Evolutionary conservation across 2,329 filamentous ascomycete genomes (phyloP).

Genomic region (Elsinoe perseae): DNA sequence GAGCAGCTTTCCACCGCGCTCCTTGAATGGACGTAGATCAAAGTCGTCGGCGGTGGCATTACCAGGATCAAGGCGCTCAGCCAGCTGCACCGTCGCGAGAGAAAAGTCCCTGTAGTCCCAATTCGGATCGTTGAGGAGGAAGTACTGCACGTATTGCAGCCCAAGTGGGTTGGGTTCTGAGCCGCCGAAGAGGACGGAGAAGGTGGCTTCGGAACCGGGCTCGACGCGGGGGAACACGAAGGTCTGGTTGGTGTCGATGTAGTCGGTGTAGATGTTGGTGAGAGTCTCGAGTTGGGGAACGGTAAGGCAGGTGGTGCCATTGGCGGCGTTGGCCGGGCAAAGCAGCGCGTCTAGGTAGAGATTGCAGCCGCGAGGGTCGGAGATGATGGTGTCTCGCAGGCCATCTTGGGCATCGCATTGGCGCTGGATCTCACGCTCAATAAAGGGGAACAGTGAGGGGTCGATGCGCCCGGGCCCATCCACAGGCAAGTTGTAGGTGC

Average conservation of each 20-base stretch:
- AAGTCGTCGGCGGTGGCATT: slow-evolving; percentile 43
- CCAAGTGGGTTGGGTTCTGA: slow-evolving; percentile 33
- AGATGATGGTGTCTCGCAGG: slow-evolving; percentile 44
- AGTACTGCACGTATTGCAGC: slow-evolving; percentile 36
- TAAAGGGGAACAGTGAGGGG: slow-evolving; percentile 35
- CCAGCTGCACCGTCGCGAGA: slow-evolving; percentile 34
- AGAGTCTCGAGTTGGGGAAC: slow-evolving; percentile 38
- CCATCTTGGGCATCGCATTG: slow-evolving; percentile 49
- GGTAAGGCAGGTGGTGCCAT: slow-evolving; percentile 36
- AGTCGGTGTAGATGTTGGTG: slow-evolving; percentile 37
- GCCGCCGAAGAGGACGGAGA: slow-evolving; percentile 32
- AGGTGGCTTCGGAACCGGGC: slow-evolving; percentile 34
- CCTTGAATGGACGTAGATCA: slow-evolving; percentile 41
- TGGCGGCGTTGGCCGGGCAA: slow-evolving; percentile 28
- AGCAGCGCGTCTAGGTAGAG: slow-evolving; percentile 38
- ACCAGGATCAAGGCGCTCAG: slow-evolving; percentile 39
- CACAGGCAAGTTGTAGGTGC: slow-evolving; percentile 42
- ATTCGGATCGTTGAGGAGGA: slow-evolving; percentile 33
- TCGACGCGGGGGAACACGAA: slow-evolving; percentile 36
- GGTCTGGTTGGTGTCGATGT: slow-evolving; percentile 35
- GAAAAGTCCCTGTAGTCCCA: slow-evolving; percentile 36
- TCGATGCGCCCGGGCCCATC: slow-evolving; percentile 41
- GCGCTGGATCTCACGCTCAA: slow-evolving; percentile 39
- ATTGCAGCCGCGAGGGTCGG: slow-evolving; percentile 39
- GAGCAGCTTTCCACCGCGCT: slow-evolving; percentile 35